A percentile compares a stretch with the other conserved stretches of the same genome.
phyloP scores from a whole-genome alignment of 176 grass and related monocot species.

The Pharus latifolius region DNA sequence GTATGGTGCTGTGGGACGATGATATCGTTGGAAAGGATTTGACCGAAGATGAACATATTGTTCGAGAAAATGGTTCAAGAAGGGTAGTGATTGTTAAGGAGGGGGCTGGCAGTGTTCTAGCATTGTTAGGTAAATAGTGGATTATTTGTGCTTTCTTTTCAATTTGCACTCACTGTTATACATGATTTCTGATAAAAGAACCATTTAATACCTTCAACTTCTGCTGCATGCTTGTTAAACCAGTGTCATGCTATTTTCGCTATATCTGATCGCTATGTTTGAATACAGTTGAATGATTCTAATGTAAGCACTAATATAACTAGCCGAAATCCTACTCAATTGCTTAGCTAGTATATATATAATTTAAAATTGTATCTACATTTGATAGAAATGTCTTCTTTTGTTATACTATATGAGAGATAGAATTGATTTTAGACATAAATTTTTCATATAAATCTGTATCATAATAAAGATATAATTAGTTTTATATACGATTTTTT shows the following conservation, averaged over 20 bases:
- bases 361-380: too few relatives aligned
- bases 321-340: too few relatives aligned
- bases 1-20: conserved; percentile 44
- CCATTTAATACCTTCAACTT: neutral
- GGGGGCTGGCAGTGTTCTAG: conserved; percentile 53
- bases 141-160: neutral
- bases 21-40: conserved; percentile 31
- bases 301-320: neutral
- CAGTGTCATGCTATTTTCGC: neutral
- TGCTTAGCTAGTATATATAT: too few relatives aligned
- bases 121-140: conserved; percentile 43
- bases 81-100: conserved; percentile 78
- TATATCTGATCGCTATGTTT: neutral
- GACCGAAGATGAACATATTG: conserved; percentile 1
- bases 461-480: too few relatives aligned
- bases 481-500: too few relatives aligned
- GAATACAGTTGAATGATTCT: neutral
- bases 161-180: neutral
- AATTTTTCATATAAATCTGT: too few relatives aligned
- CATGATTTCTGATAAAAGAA: neutral
- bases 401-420: too few relatives aligned
- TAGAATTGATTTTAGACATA: too few relatives aligned
- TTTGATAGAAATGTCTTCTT: too few relatives aligned
- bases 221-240: neutral
- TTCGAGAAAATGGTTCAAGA: conserved; percentile 26